These are phyloP conservation scores for Geranomyces variabilis DNA, from an alignment of 192 early-diverging fungal species.

Conservation along the genomic window DNA sequence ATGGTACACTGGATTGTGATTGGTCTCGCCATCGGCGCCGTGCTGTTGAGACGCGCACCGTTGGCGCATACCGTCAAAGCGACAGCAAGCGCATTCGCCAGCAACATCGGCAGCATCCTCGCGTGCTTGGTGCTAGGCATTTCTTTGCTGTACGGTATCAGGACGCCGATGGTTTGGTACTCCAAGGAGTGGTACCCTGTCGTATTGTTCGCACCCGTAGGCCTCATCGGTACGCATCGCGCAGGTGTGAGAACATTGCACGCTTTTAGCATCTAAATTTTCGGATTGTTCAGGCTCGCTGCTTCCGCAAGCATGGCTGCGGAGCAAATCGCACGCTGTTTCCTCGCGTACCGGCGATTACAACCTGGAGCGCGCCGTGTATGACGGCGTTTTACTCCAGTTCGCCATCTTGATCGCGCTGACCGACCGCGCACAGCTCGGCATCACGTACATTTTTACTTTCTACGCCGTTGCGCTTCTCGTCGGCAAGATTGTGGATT, in stretches of 20 bases:
- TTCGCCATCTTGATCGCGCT: slow-evolving; percentile 6
- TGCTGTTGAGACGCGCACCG: slow-evolving; percentile 10
- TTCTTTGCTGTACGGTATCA: slow-evolving; percentile 26
- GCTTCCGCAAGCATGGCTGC: slow-evolving; percentile 17
- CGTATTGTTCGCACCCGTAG: slow-evolving; percentile 53
- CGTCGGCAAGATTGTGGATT: slow-evolving; percentile 35
- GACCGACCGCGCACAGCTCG: slow-evolving; percentile 28
- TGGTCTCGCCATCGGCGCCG: slow-evolving; percentile 29
- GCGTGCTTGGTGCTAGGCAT: slow-evolving; percentile 23
- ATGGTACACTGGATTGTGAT: slow-evolving; percentile 51
- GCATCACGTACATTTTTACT: slow-evolving; percentile 30
- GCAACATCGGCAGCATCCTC: slow-evolving; percentile 29
- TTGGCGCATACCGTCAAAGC: slow-evolving; percentile 20
- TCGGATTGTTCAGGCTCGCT: slow-evolving; percentile 4
- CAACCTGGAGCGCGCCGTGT: slow-evolving; percentile 16
- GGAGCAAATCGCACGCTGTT: too few species aligned
- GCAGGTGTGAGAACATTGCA: too few species aligned
- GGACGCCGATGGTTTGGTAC: slow-evolving; percentile 63
- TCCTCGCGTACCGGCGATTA: neutral
- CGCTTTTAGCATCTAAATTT: too few species aligned
- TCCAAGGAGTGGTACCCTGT: slow-evolving; percentile 58
- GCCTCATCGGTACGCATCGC: slow-evolving; percentile 40
- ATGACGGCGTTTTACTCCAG: neutral
- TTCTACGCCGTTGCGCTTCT: slow-evolving; percentile 13
- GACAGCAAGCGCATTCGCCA: slow-evolving; percentile 10